Base-by-base conservation (phyloP, 306 rosid genomes). In the Arachis hypogaea region DNA sequence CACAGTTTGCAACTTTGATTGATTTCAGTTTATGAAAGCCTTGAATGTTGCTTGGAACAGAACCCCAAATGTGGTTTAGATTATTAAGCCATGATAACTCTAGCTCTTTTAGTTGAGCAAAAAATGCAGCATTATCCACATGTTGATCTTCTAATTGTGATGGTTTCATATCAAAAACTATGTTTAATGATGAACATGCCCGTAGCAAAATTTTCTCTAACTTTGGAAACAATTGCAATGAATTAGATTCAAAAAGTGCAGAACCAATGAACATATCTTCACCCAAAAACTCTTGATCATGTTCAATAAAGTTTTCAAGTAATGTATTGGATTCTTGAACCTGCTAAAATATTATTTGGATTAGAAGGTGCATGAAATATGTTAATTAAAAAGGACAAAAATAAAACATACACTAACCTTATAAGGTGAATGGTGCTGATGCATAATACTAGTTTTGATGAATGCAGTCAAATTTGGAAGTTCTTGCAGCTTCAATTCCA, bases 11-110 rank as follows among this genome's bases (percentile, higher is more conserved):
- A 16, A 77, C 42, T 44, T 42, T 69, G 42, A 77, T 28, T 14
- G 81, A 69, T 62, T 52, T 77, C 76, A 77, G 14, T 30, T 77
- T 77, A 7, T 69, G 71, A 63, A 77, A 77, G 66, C 81, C 81
- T 51, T 69, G 71, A 52, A 61, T 30, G 9, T 43, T 4, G 11
- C 16, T 63, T 61, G 76, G 81, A 77, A 41, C 81, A 62, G 61
- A 60, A 9, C 76, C 69, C 81, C 81, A 77, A 12, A 77, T 6
- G 14, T 69, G 59, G 61, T 9, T 41, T 52, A 77, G 41, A 47
- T n/a, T 52, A 71, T 11, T n/a, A 0, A 69, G 65, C 58, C 71
- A 51, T 9, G 70, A 60, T 69, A 77, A 46, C 50, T 69, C 64
- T 42, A 69, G 61, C 62, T 77, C 76, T 77, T 51, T 42, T 58